Conservation (phyloP, 805 yeast genomes). For the Barnettozyma siamensis region DNA sequence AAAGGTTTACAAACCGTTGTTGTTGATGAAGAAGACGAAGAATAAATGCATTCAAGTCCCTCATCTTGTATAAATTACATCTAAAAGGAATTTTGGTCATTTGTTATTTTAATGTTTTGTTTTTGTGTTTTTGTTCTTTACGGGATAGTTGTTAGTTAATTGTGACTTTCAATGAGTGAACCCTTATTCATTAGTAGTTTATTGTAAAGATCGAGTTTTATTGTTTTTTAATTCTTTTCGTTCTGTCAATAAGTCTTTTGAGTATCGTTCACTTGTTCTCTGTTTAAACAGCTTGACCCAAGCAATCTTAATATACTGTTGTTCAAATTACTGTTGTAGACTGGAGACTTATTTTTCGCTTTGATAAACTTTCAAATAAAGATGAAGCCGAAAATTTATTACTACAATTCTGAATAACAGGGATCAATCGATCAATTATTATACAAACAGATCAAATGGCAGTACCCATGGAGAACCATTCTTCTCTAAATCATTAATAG, state of each 20-base stretch:
- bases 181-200: conserved; percentile 13
- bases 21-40: conserved; percentile 59
- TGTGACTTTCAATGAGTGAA: conserved; percentile 11
- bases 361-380: too few species aligned
- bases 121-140: conserved; percentile 3
- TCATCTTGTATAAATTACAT: conserved; percentile 4
- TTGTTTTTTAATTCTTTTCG: not conserved
- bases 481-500: too few species aligned
- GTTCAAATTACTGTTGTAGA: not conserved
- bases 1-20: conserved; percentile 98
- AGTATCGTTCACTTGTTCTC: not conserved
- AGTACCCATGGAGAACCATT: too few species aligned
- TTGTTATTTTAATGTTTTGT: conserved; percentile 1
- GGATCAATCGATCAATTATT: too few species aligned
- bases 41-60: conserved; percentile 12
- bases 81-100: conserved; percentile 10
- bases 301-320: not conserved
- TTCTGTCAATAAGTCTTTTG: not conserved
- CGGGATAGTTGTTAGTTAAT: conserved; percentile 11
- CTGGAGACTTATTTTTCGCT: too few species aligned
- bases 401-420: too few species aligned
- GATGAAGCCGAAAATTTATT: too few species aligned
- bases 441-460: too few species aligned
- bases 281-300: not conserved
- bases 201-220: not conserved